Conservation (phyloP, 768 basidiomycete species). For the Macrocybe gigantea region DNA sequence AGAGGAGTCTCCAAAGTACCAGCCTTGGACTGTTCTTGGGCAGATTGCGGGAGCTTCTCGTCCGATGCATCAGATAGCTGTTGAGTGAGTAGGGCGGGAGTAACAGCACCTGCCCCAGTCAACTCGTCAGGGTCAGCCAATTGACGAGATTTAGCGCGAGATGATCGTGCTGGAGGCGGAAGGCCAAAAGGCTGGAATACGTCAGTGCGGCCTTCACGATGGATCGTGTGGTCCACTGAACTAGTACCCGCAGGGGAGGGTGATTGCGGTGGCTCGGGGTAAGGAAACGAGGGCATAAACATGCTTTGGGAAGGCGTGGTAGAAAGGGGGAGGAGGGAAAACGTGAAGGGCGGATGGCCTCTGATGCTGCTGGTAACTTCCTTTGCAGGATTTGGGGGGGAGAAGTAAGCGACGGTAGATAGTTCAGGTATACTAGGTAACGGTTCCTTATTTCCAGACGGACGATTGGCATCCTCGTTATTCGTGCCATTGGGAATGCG, state of each 20-base stretch:
- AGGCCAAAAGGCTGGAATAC: conserved; percentile 42
- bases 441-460: no score
- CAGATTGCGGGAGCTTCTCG: conserved; percentile 30
- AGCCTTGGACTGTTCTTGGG: conserved; percentile 14
- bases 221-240: conserved; percentile 15
- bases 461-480: no score
- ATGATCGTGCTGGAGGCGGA: conserved; percentile 33
- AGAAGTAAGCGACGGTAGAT: background rate
- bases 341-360: conserved; percentile 50
- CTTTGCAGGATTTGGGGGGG: conserved; percentile 5
- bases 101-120: no score
- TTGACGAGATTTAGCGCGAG: conserved; percentile 11
- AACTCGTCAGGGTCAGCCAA: no score
- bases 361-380: conserved; percentile 32
- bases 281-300: conserved; percentile 40
- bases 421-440: no score
- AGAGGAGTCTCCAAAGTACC: conserved; percentile 27
- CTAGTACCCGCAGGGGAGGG: conserved; percentile 43
- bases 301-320: conserved; percentile 44
- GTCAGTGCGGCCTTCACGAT: conserved; percentile 31
- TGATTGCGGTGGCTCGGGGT: conserved; percentile 53
- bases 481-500: no score
- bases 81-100: no score
- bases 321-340: conserved; percentile 44
- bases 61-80: conserved; percentile 26